Evolutionary conservation across 192 early-diverging fungal genomes (phyloP), one percentile per base, ranked within the genome.

Genomic region (Spizellomyces sp.): DNA sequence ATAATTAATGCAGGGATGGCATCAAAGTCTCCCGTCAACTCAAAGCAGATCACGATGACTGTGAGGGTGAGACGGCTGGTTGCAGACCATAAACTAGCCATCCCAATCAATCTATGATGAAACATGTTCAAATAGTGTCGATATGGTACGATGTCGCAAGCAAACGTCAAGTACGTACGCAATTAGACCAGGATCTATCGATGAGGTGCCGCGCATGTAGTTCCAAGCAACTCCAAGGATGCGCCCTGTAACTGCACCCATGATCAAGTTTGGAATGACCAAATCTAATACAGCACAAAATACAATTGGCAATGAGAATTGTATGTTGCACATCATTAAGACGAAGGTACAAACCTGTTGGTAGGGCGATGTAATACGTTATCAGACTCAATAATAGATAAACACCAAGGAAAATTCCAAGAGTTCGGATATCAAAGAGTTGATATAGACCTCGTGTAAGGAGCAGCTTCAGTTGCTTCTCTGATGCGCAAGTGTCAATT

Each of bases 211-310:
- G 45, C 42, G 47, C 21, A 80, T 62, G 15, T 42, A 14, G 73
- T 80, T 78, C 44, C 79, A 36, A 57, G 45, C 9, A 1, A 80
- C 10, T 4, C 75, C 79, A 21, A 70, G 48, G 27, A 80, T n/a
- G 9, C 79, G 66, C 4, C 79, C 79, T 4, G 71, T 66, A 6
- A 47, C 52, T 10, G 79, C 79, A n/a, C 79, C 79, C 10, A 78
- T 78, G 46, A 80, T 80, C 50, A 80, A 43, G 52, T 80, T 80
- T 15, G 79, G 79, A 56, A 80, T 65, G 36, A 80, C 78, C 56
- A 76, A 45, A 67, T 77, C 67, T 73, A 74, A 4, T 8, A 72
- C 54, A 15, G 42, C 58, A 64, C 15, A 36, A 12, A n/a, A 44
- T 55, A 22, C 12, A 10, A 67, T 9, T 4, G 45, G 7, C 9